phyloP scores from a whole-genome alignment of 2,329 filamentous ascomycete genomes.

The Leptosphaerulina australis region DNA sequence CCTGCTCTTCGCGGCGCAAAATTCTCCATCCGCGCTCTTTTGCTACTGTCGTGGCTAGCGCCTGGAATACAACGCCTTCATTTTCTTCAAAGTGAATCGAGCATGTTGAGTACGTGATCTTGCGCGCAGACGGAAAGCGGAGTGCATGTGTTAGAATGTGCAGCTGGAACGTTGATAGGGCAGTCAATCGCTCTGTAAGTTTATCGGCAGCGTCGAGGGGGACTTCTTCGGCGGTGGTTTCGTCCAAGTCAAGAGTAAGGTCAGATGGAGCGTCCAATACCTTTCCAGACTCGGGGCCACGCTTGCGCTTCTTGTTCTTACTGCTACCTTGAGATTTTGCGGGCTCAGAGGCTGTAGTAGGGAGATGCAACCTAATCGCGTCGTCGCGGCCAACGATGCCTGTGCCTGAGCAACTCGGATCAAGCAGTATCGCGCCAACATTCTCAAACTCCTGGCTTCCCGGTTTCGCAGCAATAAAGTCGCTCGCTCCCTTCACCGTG shows the following conservation, averaged over 20 bases:
- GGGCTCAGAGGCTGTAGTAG: slow-evolving; percentile 9
- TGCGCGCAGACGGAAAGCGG: slow-evolving; percentile 68
- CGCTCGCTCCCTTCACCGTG: slow-evolving; percentile 72
- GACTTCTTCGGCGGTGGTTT: slow-evolving; percentile 48
- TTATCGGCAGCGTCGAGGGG: slow-evolving; percentile 37
- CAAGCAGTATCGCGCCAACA: slow-evolving; percentile 84
- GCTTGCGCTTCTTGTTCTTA: slow-evolving; percentile 45
- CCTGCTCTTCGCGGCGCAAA: slow-evolving; percentile 73
- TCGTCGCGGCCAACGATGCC: slow-evolving; percentile 91
- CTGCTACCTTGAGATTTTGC: slow-evolving; percentile 8
- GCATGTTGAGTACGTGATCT: slow-evolving; percentile 92
- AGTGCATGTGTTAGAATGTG: slow-evolving; percentile 84
- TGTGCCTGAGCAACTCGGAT: slow-evolving; percentile 94
- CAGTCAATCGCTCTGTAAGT: slow-evolving; percentile 64
- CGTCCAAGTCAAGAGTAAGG: slow-evolving; percentile 35
- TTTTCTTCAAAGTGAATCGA: slow-evolving; percentile 89
- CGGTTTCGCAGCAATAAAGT: slow-evolving; percentile 81
- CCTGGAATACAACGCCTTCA: slow-evolving; percentile 77
- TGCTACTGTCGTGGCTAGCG: slow-evolving; percentile 71
- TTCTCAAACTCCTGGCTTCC: slow-evolving; percentile 63
- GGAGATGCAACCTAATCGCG: slow-evolving; percentile 68
- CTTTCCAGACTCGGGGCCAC: slow-evolving; percentile 18
- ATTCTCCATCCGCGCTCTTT: slow-evolving; percentile 75
- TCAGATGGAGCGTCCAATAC: slow-evolving; percentile 5
- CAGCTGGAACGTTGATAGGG: slow-evolving; percentile 81